Base-by-base conservation (phyloP, 2,329 filamentous ascomycete genomes). In the Aspergillus hiratsukae region DNA sequence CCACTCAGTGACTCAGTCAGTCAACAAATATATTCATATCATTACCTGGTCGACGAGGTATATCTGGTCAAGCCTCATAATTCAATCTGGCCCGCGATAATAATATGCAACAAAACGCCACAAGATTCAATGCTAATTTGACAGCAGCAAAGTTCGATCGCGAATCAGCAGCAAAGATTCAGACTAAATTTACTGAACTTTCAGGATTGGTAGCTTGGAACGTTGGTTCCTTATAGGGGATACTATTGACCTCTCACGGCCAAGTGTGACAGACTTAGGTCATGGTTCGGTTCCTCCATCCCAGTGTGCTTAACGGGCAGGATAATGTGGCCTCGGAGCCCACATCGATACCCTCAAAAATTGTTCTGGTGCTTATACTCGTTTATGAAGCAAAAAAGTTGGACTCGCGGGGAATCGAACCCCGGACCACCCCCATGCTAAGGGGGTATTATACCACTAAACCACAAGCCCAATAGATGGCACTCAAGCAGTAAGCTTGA, bases 321-420 rank as follows among this genome's bases (percentile, higher is more conserved):
- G 0, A 29, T 29, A 11, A 27, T 29, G 10, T 8, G 28, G 28
- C 10, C 28, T 4, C 11, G 28, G 9, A 4, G 28, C 9, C 2
- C 25, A 27, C 5, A 27, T 27, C 5, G 5, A 27, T 27, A 27
- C 25, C 23, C 23, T 23, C 2, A 23, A 23, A 23, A 23, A 23
- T 23, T 2, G 23, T 2, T 23, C 23, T 23, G 23, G 23, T 23
- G 3, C 2, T 27, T 27, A 27, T 27, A 27, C 25, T 4, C 4
- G 6, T 27, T 27, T 4, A 27, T 1, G 9, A 1, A 35, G 31
- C 31, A 37, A 46, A 46, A 46, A 46, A 46, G 21, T 9, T 76
- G 75, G 75, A 77, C 75, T 74, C 69, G 74, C 74, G 69, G 75
- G 74, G 75, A 77, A 77, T 77, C 74, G 73, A 76, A 76, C 73